These are phyloP conservation scores for Prosopis cineraria DNA, from an alignment of 306 rosid genomes.

Conservation along the genomic window DNA sequence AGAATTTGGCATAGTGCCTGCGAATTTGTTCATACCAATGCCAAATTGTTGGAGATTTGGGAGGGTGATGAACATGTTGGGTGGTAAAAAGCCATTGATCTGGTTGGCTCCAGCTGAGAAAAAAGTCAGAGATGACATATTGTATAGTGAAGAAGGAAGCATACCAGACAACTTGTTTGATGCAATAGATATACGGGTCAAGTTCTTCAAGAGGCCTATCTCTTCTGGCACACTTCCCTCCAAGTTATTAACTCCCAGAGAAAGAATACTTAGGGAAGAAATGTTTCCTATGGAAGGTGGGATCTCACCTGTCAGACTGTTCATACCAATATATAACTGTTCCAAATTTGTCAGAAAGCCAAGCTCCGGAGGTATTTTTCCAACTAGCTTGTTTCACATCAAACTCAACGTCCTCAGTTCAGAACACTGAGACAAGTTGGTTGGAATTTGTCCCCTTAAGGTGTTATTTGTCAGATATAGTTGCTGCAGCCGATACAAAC, in stretches of 20 bases:
- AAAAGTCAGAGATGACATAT: slow-evolving; percentile 39
- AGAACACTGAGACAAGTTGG: slow-evolving; percentile 40
- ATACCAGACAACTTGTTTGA: slow-evolving; percentile 35
- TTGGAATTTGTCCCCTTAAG: slow-evolving; percentile 45
- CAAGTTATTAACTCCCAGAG: slow-evolving; percentile 23
- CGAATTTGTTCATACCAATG: slow-evolving; percentile 30
- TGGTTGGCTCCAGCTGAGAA: slow-evolving; percentile 2
- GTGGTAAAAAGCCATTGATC: slow-evolving; percentile 41
- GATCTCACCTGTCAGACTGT: slow-evolving; percentile 44
- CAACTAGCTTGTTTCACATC: slow-evolving; percentile 31
- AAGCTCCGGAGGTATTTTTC: slow-evolving; percentile 36
- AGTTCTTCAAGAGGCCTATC: slow-evolving; percentile 28
- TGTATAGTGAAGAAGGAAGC: slow-evolving; percentile 44
- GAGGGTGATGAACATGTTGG: slow-evolving; percentile 41
- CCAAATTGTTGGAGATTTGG: slow-evolving; percentile 35
- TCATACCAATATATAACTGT: background rate
- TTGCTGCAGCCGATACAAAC: slow-evolving; percentile 34
- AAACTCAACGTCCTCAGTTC: slow-evolving; percentile 26
- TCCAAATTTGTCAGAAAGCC: slow-evolving; percentile 36
- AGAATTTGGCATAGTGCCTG: slow-evolving; percentile 41
- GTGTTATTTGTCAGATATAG: slow-evolving; percentile 34
- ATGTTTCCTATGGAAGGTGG: slow-evolving; percentile 46
- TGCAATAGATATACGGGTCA: background rate
- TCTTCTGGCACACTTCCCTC: slow-evolving; percentile 40
- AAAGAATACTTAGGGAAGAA: slow-evolving; percentile 27